Conservation (phyloP, 2,329 filamentous ascomycete genomes). For the Dichotomopilus funicola region DNA sequence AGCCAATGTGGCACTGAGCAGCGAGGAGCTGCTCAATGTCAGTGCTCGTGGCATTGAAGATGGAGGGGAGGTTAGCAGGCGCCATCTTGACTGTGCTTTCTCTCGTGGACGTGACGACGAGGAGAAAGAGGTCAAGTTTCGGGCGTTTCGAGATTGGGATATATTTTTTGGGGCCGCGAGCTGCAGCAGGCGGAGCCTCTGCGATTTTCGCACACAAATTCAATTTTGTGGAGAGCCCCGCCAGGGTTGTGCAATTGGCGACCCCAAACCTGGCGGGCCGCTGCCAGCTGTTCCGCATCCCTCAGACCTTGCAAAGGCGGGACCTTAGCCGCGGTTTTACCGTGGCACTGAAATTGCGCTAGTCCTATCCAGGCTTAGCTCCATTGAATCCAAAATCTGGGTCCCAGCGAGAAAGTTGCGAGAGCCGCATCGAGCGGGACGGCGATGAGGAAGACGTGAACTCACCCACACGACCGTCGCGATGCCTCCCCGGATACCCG, state of each 20-base stretch:
- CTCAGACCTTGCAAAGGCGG: background rate
- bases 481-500: constrained; percentile 63
- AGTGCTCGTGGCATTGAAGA: constrained; percentile 94
- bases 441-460: constrained; percentile 9
- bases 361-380: constrained; percentile 12
- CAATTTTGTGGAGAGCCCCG: constrained; percentile 27
- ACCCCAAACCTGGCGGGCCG: background rate
- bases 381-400: constrained; percentile 21
- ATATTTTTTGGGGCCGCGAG: constrained; percentile 19
- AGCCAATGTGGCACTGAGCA: constrained; percentile 92
- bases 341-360: constrained; percentile 7
- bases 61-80: constrained; percentile 84
- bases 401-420: constrained; percentile 19
- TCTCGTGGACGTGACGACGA: constrained; percentile 29
- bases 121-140: constrained; percentile 26
- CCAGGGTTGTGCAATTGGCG: constrained; percentile 23
- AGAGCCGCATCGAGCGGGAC: constrained; percentile 6
- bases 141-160: constrained; percentile 19
- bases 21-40: constrained; percentile 99
- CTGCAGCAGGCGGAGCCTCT: constrained; percentile 18
- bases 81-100: constrained; percentile 69
- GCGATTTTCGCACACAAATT: constrained; percentile 26
- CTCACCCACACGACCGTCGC: constrained; percentile 21
- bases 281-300: background rate
- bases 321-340: constrained; percentile 12